Percentiles rank a stretch among this genome's conserved stretches.
Conservation (phyloP, 352 stramenopile species). For the Pythium rhizo-oryzae region DNA sequence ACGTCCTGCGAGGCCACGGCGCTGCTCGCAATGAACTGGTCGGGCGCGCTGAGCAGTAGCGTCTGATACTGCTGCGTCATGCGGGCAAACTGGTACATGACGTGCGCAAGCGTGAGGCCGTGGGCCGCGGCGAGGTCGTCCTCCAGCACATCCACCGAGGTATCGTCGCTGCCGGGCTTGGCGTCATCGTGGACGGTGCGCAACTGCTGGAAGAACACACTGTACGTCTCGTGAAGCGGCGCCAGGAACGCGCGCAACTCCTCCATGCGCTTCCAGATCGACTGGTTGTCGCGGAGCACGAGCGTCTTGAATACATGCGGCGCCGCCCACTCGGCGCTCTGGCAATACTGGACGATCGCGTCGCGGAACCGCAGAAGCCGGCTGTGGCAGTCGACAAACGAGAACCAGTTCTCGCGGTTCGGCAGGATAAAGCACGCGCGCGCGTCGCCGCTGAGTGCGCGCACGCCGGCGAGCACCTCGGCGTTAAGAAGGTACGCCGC, state of each 20-base stretch:
- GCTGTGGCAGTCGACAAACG: conserved; percentile 62
- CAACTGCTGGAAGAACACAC: conserved; percentile 51
- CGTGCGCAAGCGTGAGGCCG: conserved; percentile 65
- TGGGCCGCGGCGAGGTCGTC: conserved; percentile 38
- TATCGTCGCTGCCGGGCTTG: conserved; percentile 10
- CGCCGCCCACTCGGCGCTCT: conserved; percentile 24
- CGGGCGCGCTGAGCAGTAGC: conserved; percentile 27
- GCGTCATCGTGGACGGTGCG: conserved; percentile 16
- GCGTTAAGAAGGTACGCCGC: conserved; percentile 62
- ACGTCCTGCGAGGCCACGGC: conserved; percentile 22
- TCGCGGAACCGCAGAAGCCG: conserved; percentile 53
- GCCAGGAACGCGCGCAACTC: conserved; percentile 35
- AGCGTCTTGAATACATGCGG: conserved; percentile 58
- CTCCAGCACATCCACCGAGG: conserved; percentile 30
- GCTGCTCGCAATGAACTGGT: conserved; percentile 25
- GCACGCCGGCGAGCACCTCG: conserved; percentile 41
- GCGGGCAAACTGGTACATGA: conserved; percentile 79
- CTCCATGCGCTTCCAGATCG: conserved; percentile 17
- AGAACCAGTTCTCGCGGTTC: conserved; percentile 62
- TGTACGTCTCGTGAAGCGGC: conserved; percentile 67
- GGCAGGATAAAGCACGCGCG: conserved; percentile 52
- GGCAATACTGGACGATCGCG: conserved; percentile 57
- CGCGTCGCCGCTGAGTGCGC: conserved; percentile 42
- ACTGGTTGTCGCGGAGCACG: conserved; percentile 49
- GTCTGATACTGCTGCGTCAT: conserved; percentile 73